Conservation (phyloP, 768 basidiomycete genomes). For the Lactarius vividus region DNA sequence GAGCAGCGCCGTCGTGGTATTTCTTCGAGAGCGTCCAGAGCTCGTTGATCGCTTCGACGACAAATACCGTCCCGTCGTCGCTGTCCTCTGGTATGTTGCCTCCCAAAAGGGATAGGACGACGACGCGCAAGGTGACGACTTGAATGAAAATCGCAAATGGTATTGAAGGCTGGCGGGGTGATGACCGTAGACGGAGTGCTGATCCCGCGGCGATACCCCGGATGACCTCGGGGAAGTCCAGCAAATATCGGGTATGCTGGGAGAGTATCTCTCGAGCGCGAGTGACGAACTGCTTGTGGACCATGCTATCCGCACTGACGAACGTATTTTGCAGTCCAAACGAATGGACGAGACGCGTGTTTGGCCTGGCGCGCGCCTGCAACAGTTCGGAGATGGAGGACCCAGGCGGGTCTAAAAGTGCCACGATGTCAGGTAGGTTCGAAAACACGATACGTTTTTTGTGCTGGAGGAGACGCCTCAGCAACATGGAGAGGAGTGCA, state of each 20-base stretch:
- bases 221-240: background rate
- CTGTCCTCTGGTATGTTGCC: conserved; percentile 19
- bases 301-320: conserved; percentile 38
- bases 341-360: conserved; percentile 27
- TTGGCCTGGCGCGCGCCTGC: conserved; percentile 24
- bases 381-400: conserved; percentile 17
- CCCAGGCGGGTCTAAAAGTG: background rate
- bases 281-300: conserved; percentile 39
- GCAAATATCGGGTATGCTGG: conserved; percentile 11
- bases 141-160: conserved; percentile 7
- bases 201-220: background rate
- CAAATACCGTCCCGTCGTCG: conserved; percentile 20
- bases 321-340: conserved; percentile 48
- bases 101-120: background rate
- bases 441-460: background rate
- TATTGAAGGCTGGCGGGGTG: background rate
- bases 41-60: conserved; percentile 43
- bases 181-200: background rate
- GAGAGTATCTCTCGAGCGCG: conserved; percentile 35
- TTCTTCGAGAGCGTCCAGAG: conserved; percentile 49
- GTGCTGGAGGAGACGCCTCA: background rate
- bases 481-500: background rate
- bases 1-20: too few species aligned
- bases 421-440: background rate
- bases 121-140: conserved; percentile 3